Evolutionary conservation across 2,329 filamentous ascomycete species (phyloP).

Genomic region (Colletotrichum echinochloae): DNA sequence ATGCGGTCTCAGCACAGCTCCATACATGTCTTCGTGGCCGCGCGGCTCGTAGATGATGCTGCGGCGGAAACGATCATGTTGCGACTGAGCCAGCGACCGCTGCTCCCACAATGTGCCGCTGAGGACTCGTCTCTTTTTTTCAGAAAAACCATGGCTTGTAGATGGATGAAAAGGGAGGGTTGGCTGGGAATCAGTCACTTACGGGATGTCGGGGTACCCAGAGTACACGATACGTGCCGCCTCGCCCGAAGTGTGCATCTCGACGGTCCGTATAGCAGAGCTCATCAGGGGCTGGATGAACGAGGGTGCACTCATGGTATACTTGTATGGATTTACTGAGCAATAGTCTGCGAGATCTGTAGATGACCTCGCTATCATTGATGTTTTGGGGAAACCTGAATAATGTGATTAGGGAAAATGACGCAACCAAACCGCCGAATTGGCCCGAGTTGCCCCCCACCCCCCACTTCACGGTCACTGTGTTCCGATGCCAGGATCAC

Average conservation of each 20-base stretch:
- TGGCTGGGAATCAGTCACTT: not conserved
- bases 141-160: not conserved
- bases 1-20: conserved; percentile 23
- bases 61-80: conserved; percentile 32
- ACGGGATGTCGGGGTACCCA: conserved; percentile 52
- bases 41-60: conserved; percentile 36
- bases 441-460: too few species aligned
- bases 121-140: not conserved
- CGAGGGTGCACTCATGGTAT: conserved; percentile 16
- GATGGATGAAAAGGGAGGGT: not conserved
- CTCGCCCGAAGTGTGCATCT: conserved; percentile 63
- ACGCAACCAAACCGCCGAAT: not conserved
- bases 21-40: conserved; percentile 40
- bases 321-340: too few species aligned
- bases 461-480: conserved; percentile 23
- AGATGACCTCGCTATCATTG: not conserved
- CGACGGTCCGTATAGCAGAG: conserved; percentile 43
- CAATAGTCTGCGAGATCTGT: not conserved
- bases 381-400: not conserved
- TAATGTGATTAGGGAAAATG: not conserved
- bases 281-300: conserved; percentile 20
- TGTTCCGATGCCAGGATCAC: conserved; percentile 27
- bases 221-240: conserved; percentile 59
- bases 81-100: conserved; percentile 42
- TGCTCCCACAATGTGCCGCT: conserved; percentile 55